A percentile compares a stretch with the other conserved stretches of the same genome.
These are phyloP conservation scores for Ceratocystis harringtonii DNA, from an alignment of 2,329 filamentous ascomycete species.

Conservation along the genomic window DNA sequence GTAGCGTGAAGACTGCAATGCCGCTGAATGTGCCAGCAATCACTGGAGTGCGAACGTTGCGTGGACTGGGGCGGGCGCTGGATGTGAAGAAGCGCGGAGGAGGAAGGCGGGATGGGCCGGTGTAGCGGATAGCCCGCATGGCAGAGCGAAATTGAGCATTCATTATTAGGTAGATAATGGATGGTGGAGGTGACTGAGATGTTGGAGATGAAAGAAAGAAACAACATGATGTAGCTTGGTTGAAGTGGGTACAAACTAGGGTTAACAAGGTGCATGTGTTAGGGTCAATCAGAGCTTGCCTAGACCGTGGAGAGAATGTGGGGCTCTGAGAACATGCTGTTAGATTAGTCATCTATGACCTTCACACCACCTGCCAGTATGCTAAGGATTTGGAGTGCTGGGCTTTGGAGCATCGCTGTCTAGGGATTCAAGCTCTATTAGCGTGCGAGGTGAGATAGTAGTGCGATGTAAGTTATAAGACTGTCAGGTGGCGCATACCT, in stretches of 20 bases:
- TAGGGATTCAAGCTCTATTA: not conserved
- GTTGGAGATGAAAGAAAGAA: not conserved
- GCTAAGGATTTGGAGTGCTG: not conserved
- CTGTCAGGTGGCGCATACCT: not conserved
- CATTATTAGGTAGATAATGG: not conserved
- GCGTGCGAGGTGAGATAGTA: not conserved
- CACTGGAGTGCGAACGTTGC: not conserved
- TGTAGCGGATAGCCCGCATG: slow-evolving; percentile 5
- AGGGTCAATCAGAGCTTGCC: not conserved
- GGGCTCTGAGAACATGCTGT: too few species aligned
- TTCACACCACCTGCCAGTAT: too few species aligned
- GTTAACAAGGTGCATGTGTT: not conserved
- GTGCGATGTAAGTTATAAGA: not conserved
- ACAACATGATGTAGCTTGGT: not conserved
- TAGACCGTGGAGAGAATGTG: too few species aligned
- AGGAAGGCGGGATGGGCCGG: not conserved
- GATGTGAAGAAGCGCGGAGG: slow-evolving; percentile 13
- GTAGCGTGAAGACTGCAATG: not conserved
- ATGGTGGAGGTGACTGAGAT: not conserved
- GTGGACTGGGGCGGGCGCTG: not conserved
- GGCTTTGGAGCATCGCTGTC: not conserved
- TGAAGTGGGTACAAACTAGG: not conserved
- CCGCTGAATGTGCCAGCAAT: not conserved
- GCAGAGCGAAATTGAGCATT: slow-evolving; percentile 9
- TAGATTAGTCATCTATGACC: too few species aligned